These are phyloP conservation scores for Glycine latifolia DNA, from an alignment of 306 rosid species.

Conservation along the genomic window DNA sequence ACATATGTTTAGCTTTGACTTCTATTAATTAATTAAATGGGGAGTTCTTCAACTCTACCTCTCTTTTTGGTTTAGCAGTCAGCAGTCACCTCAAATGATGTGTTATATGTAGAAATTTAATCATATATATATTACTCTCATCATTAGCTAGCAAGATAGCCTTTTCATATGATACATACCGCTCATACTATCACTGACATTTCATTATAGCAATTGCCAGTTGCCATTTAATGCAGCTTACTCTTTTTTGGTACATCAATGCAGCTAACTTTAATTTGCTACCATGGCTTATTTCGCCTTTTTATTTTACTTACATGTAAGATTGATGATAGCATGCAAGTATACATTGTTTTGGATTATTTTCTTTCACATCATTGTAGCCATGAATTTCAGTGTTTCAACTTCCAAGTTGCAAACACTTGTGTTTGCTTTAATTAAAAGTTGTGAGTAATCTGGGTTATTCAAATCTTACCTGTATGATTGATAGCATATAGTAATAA, in stretches of 20 bases:
- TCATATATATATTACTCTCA: conserved; percentile 37
- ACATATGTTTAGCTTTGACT: conserved; percentile 30
- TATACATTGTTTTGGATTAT: neutral
- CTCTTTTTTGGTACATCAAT: neutral
- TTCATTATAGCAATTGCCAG: neutral
- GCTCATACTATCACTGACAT: conserved; percentile 2
- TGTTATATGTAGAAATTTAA: conserved; percentile 15
- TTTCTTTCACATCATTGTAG: neutral
- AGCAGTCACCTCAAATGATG: conserved; percentile 52
- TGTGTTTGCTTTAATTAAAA: neutral
- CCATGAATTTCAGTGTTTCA: conserved; percentile 14
- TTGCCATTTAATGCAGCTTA: conserved; percentile 15
- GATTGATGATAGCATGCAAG: neutral
- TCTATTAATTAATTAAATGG: conserved; percentile 38
- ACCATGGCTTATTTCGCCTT: neutral
- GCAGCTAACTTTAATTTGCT: conserved; percentile 26
- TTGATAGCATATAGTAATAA: neutral
- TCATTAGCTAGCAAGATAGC: conserved; percentile 42
- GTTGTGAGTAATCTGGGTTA: neutral
- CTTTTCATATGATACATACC: conserved; percentile 12
- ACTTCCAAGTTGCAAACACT: neutral
- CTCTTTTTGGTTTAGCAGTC: conserved; percentile 46
- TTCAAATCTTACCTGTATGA: neutral
- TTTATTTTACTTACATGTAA: neutral
- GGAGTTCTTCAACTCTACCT: neutral